Base-by-base conservation (phyloP, 257 asterid genomes). In the Knoxia roxburghii region DNA sequence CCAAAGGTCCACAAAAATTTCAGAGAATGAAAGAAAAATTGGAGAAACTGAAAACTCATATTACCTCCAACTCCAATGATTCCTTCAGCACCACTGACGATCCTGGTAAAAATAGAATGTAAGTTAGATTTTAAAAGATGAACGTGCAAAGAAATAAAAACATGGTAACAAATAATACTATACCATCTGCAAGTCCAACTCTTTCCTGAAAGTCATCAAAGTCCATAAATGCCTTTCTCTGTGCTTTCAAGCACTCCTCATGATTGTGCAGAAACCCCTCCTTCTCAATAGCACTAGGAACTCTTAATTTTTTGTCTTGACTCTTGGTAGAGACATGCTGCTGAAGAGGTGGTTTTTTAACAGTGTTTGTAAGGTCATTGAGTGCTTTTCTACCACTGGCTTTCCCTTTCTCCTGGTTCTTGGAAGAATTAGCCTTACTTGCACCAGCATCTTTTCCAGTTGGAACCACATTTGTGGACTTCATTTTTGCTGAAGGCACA, bases 191-290 rank as follows among this genome's bases (percentile, higher is more conserved):
- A n/a, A 93, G 83, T 78, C 95, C 99, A 39, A 84, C 86, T 32
- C 88, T 70, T 77, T 85, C 82, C 84, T 83, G 43, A 75, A 90
- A 88, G 73, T 62, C 80, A 52, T 76, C 88, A 82, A 72, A 68
- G 60, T 81, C 85, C 72, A 82, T 65, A 14, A n/a, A n/a, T n/a
- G 56, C 61, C 52, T 65, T 80, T 59, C 50, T 77, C 73, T 84
- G 89, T 24, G 94, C 91, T 82, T 78, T 79, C 57, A 87, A 76
- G 81, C 97, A 94, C 73, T 85, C 80, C 54, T 83, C 77, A 73
- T 94, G 97, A 77, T 87, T 76, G 85, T 94, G 97, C 68, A 90
- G 73, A 65, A 84, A 93, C 4, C 83, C 51, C 80, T 93, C 95
- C 48, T 86, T 88, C 55, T 66, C 72, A 35, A 81, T 29, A 63